Conservation (phyloP, 768 basidiomycete species). For the Auriscalpium orientale region DNA sequence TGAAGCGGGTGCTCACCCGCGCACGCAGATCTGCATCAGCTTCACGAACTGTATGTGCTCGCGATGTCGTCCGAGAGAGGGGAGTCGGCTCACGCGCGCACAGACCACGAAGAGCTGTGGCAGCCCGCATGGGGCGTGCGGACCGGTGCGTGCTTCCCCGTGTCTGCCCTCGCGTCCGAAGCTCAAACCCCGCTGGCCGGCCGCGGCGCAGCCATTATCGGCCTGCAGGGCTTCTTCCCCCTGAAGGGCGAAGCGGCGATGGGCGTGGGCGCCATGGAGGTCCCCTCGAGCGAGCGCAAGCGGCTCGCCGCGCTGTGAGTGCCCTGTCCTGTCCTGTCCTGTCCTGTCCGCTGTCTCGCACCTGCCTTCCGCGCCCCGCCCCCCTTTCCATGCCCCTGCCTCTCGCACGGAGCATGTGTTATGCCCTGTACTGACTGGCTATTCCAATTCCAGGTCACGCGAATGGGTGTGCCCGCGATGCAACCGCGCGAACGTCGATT, state of each 20-base stretch:
- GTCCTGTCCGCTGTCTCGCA: neutral
- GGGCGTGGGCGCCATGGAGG: conserved; percentile 83
- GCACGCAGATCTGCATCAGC: conserved; percentile 76
- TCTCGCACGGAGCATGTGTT: neutral
- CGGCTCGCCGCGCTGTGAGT: conserved; percentile 70
- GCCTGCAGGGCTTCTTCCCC: conserved; percentile 84
- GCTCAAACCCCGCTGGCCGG: conserved; percentile 8
- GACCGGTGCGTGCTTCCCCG: conserved; percentile 49
- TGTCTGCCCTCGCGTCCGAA: neutral
- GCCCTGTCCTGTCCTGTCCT: conserved; percentile 3
- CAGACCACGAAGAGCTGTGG: conserved; percentile 95
- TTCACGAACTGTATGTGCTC: conserved; percentile 73
- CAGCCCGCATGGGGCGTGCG: conserved; percentile 98
- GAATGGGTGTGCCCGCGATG: conserved; percentile 78
- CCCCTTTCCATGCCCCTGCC: neutral
- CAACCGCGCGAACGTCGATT: conserved; percentile 53
- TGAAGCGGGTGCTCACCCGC: conserved; percentile 2
- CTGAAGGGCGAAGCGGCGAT: conserved; percentile 81
- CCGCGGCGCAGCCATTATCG: conserved; percentile 73
- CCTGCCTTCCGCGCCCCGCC: neutral
- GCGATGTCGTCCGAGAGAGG: neutral
- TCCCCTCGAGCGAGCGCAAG: conserved; percentile 65
- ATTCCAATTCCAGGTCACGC: conserved; percentile 49
- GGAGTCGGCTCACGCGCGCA: neutral
- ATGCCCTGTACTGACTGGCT: neutral